A percentile compares a stretch with the other conserved stretches of the same genome.
These are phyloP conservation scores for Xylaria multiplex DNA, from an alignment of 2,329 filamentous ascomycete genomes.

Conservation along the genomic window DNA sequence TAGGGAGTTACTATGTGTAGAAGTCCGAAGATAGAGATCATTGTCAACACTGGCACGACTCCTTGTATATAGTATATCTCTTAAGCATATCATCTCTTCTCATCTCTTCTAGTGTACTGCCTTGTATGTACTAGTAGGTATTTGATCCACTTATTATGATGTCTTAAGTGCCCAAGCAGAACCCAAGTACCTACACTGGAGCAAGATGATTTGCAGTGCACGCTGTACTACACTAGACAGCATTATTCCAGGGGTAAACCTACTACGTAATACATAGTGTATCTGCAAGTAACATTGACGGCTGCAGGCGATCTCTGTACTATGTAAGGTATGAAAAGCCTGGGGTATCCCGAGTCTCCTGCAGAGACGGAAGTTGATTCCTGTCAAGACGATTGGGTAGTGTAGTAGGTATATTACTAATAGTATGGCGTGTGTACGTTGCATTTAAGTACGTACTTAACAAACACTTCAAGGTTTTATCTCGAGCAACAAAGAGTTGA, in stretches of 20 bases:
- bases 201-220: neutral
- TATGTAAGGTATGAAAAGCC: slow-evolving; percentile 6
- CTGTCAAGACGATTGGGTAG: no score
- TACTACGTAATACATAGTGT: neutral
- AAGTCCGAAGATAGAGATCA: neutral
- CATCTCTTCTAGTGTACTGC: no score
- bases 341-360: slow-evolving; percentile 7
- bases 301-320: slow-evolving; percentile 30
- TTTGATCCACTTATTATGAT: no score
- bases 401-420: no score
- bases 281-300: slow-evolving; percentile 22
- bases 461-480: no score
- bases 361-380: neutral
- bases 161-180: neutral
- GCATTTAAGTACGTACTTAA: no score
- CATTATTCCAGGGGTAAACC: slow-evolving; percentile 20
- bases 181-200: neutral
- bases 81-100: no score
- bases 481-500: no score
- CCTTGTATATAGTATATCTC: no score
- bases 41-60: neutral
- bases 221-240: neutral
- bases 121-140: no score
- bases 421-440: no score
- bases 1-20: neutral